phyloP scores from a whole-genome alignment of 23 red algal species.

The Agarophyton chilense region DNA sequence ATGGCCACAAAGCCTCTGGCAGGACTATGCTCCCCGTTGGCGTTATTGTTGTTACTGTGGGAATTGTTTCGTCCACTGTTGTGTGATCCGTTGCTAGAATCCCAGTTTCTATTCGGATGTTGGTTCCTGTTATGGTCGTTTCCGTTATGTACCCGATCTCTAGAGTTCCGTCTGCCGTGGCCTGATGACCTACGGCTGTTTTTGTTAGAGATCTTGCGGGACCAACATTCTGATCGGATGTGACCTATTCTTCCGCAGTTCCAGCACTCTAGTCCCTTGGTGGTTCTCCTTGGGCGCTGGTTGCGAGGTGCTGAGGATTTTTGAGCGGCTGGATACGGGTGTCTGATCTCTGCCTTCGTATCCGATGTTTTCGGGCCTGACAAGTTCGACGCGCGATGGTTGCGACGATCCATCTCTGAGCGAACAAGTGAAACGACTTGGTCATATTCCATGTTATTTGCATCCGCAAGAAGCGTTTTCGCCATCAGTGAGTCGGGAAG shows the following conservation, averaged over 20 bases:
- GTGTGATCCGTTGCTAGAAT: neutral
- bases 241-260: neutral
- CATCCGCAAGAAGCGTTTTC: neutral
- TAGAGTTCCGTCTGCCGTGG: too few relatives aligned
- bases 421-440: neutral
- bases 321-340: neutral
- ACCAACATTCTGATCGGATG: neutral
- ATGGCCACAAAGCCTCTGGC: neutral
- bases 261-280: too few relatives aligned
- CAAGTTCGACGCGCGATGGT: neutral
- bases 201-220: too few relatives aligned
- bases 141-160: too few relatives aligned
- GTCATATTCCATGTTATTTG: conserved; percentile 24
- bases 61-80: neutral
- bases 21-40: neutral
- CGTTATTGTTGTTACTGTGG: neutral
- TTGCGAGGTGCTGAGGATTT: too few relatives aligned
- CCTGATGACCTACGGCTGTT: too few relatives aligned
- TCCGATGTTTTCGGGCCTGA: neutral
- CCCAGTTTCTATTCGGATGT: too few relatives aligned
- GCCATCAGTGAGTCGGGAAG: neutral
- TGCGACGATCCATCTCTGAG: neutral
- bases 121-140: too few relatives aligned
- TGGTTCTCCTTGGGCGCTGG: too few relatives aligned
- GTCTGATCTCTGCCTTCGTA: neutral